Evolutionary conservation across 1,284 basidiomycete species (phyloP), one percentile per base, ranked within the genome.

Genomic region (Boletus albobrunnescens): DNA sequence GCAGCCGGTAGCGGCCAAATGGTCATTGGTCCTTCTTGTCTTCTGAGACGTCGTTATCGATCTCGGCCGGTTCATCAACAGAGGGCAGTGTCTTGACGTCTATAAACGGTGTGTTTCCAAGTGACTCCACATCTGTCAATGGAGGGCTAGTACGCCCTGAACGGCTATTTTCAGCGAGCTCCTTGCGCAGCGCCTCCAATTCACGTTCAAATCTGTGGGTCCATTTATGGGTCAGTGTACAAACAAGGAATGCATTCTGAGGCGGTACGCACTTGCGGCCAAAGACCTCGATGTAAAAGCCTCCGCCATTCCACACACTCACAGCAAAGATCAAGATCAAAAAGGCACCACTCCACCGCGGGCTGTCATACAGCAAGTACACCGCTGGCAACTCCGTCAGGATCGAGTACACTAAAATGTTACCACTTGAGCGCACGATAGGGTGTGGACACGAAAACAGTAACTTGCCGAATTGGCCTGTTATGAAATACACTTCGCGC

Each of bases 211-310:
- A 95, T 64, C 91, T 92, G 56, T 23, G 26, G 12, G 26, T 9
- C 22, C 35, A 14, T 47, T 40, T 23, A 22, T 20, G n/a, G 9
- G 14, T 66, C 37, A 51, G 43, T 22, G 4, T 28, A 33, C 7
- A 38, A 36, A 43, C n/a, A 19, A 20, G 38, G 23, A 19, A 37
- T 13, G 17, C 7, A 24, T 6, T 33, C 23, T 32, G 27, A 20
- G 23, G 42, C 27, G 35, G 39, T 28, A 78, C 87, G 55, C 54
- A 92, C 91, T 94, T 94, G 68, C 92, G 81, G 30, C 92, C 92
- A 64, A 94, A 95, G 26, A 95, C 92, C 65, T 97, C 94, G 51
- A 96, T 93, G 66, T 95, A 95, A 73, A 82, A 91, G 9, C 81
- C 87, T 51, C 78, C 90, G 43, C 81, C 89, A 58, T 91, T 91